These are phyloP conservation scores for Calonectria crousiana DNA, from an alignment of 2,329 filamentous ascomycete genomes.

Conservation along the genomic window DNA sequence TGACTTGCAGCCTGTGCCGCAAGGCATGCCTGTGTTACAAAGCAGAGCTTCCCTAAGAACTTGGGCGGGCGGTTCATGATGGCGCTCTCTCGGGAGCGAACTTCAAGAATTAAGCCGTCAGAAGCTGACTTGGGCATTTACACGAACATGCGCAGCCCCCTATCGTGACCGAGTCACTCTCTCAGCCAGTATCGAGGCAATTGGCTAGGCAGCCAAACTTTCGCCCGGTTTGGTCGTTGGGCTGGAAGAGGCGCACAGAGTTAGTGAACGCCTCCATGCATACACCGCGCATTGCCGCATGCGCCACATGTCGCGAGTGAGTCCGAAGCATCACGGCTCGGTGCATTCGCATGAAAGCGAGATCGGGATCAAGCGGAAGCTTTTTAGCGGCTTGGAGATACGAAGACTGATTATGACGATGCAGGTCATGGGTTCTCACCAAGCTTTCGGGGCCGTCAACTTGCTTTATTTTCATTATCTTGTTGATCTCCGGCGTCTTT, in stretches of 20 bases:
- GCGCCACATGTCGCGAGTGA: constrained; percentile 1
- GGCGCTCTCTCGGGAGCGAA: no score
- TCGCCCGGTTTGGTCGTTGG: constrained; percentile 5
- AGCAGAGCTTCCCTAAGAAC: background rate
- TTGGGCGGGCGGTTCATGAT: background rate
- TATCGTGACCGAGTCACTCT: constrained; percentile 1
- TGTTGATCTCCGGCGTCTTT: background rate
- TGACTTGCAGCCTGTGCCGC: background rate
- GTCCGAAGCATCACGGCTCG: background rate
- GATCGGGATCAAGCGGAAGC: background rate
- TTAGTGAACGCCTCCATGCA: constrained; percentile 6
- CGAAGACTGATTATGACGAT: constrained; percentile 4
- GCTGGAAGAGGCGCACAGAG: background rate
- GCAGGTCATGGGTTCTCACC: background rate
- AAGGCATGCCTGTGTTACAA: background rate
- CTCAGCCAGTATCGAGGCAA: background rate
- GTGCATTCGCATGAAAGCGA: background rate
- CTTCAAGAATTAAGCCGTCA: background rate
- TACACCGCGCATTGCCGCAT: background rate
- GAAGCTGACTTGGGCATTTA: background rate
- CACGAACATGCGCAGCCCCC: background rate
- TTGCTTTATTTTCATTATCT: constrained; percentile 2
- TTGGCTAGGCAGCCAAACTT: background rate
- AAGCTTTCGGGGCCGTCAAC: background rate
- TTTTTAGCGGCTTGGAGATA: background rate